Evolutionary conservation across 2,329 filamentous ascomycete species (phyloP), one percentile per base, ranked within the genome.

Genomic region (Cyphellophora europaea): DNA sequence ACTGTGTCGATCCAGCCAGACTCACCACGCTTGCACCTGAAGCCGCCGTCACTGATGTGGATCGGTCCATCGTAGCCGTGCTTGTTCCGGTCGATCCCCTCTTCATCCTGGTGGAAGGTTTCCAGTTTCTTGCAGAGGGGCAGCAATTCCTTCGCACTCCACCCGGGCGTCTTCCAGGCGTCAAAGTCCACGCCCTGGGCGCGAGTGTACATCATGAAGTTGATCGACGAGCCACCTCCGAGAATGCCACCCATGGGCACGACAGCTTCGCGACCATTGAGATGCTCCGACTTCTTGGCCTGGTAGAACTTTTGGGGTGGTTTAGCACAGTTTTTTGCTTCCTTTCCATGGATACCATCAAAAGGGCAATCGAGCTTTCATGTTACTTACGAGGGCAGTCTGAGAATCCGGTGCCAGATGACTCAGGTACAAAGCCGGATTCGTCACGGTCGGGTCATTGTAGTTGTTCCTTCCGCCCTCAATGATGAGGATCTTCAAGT

Each of bases 221-320:
- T 77, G 35, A 78, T 62, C 15, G 70, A 71, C 11, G 66, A 71
- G 5, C 76, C 75, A 5, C 79, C 79, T 11, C 79, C 79, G 0
- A 83, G 61, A 1, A 74, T 67, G 16, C 65, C 62, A 35, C 62
- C 63, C n/a, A 49, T 56, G 8, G 61, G 59, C 6, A 65, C 57
- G 15, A 65, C 55, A 4, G 54, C 27, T 30, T 42, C 45, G 16
- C 49, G 41, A 11, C 47, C 49, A 34, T 31, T n/a, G 14, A 53
- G 34, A 5, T 50, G 41, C 13, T 63, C 53, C 0, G 62, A 61
- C 16, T 62, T 48, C 28, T 66, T 66, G 4, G 60, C 59, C 43
- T 69, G 59, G 50, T 73, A 72, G 49, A 74, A 74, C 19, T 67
- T 18, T 23, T 11, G n/a, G n/a, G n/a, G n/a, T n/a, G n/a, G n/a